Base-by-base conservation (phyloP, 805 yeast genomes). In the Komagataella pseudopastoris region DNA sequence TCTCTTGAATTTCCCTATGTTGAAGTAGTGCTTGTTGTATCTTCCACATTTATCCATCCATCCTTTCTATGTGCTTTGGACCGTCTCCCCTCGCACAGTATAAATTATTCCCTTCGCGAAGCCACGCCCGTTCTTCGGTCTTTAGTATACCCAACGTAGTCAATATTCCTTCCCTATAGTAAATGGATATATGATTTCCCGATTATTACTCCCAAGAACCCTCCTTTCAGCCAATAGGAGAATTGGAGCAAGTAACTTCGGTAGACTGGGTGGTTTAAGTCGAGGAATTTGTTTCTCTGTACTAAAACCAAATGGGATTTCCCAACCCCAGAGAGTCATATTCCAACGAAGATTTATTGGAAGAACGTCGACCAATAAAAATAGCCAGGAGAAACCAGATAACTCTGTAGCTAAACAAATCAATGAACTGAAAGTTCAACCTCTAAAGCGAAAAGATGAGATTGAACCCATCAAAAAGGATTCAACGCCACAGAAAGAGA, bases 401-500 rank as follows among this genome's bases (percentile, higher is more conserved):
- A 30, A 12, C 4, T 30, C 39, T 30, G 14, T 30, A 1, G 8
- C 39, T 14, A 30, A 30, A 3, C 39, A 30, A 14, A 30, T 30
- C 8, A 8, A 8, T 30, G 39, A 30, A 30, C 14, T 14, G 24
- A 36, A 12, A 14, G 30, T 20, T 8, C 14, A 20, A 14, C 36
- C 48, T 20, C 5, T 18, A 16, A 30, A 30, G 14, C 39, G 39
- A 30, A 30, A 30, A 12, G 46, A 45, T 18, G 23, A 17, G 46
- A 20, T 43, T 14, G 45, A 10, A n/a, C 23, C 49, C 45, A 14
- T 36, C n/a, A 22, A 17, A 30, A 18, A 17, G 14, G 51, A 24
- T n/a, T 46, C 12, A 6, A 30, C 44, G n/a, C 45, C n/a, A 6
- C 44, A 7, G 6, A 68, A 65, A 46, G 67, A 63, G 45, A 30